A percentile compares a stretch with the other conserved stretches of the same genome.
Evolutionary conservation across 1,284 basidiomycete species (phyloP).

Genomic region (Uromyces viciae-fabae): DNA sequence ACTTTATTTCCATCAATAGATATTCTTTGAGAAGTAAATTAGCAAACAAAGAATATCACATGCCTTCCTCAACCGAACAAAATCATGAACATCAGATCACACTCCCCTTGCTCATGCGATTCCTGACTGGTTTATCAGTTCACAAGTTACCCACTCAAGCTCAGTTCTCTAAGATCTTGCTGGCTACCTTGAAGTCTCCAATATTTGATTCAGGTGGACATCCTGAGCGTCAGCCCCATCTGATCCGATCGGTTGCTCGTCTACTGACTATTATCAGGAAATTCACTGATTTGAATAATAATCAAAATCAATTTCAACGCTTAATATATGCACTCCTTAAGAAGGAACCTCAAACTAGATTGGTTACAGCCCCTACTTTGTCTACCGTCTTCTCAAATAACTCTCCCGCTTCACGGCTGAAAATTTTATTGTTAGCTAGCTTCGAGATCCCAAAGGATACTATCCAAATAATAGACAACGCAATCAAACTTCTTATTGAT

Average conservation of each 20-base stretch:
- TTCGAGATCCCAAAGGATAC: not conserved
- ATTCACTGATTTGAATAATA: slow-evolving; percentile 25
- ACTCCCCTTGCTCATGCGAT: slow-evolving; percentile 3
- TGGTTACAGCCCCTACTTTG: not conserved
- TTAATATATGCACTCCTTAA: slow-evolving; percentile 3
- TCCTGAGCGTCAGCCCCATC: not conserved
- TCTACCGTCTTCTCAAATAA: not conserved
- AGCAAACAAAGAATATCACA: too few relatives aligned
- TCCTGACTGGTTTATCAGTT: not conserved
- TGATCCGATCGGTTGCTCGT: slow-evolving; percentile 4
- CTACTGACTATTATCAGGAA: not conserved
- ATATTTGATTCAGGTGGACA: not conserved
- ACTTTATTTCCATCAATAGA: too few relatives aligned
- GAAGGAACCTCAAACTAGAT: not conserved
- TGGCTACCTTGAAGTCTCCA: slow-evolving; percentile 16
- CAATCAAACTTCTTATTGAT: not conserved
- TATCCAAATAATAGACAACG: not conserved
- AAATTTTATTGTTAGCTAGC: not conserved
- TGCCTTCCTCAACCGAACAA: too few relatives aligned
- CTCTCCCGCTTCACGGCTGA: not conserved
- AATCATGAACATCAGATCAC: not conserved
- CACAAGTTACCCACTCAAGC: slow-evolving; percentile 32
- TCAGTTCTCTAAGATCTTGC: slow-evolving; percentile 14
- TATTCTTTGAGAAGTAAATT: too few relatives aligned
- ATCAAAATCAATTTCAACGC: slow-evolving; percentile 16